Evolutionary conservation across 2,329 filamentous ascomycete species (phyloP).

Genomic region (Paraphaeosphaeria minitans): DNA sequence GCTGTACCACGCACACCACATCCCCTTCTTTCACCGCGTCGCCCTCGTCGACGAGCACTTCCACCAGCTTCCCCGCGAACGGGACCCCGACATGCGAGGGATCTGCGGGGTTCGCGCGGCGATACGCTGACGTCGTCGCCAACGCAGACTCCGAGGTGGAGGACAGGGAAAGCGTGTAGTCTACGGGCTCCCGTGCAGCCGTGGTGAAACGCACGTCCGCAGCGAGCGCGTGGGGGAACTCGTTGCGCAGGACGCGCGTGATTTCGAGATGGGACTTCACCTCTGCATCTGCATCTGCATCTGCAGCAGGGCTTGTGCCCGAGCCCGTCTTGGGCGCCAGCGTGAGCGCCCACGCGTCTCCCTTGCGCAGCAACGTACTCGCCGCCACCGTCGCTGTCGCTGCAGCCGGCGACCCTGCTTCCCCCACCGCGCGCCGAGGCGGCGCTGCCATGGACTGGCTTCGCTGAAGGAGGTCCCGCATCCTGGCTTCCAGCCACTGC

Average conservation of each 20-base stretch:
- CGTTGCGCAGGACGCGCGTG: constrained; percentile 61
- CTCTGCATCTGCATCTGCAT: not conserved
- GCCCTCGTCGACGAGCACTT: constrained; percentile 61
- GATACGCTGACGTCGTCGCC: constrained; percentile 50
- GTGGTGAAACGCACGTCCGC: constrained; percentile 57
- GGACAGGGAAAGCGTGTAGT: constrained; percentile 54
- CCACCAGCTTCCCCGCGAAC: constrained; percentile 64
- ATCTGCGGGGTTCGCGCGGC: constrained; percentile 57
- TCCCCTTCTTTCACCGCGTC: constrained; percentile 60
- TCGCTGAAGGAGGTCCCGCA: constrained; percentile 48
- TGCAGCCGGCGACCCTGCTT: not conserved
- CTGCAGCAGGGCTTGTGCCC: too few species aligned
- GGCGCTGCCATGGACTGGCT: constrained; percentile 7
- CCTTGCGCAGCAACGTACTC: constrained; percentile 60
- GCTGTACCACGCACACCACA: constrained; percentile 63
- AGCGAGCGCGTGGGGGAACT: constrained; percentile 61
- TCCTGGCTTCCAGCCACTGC: constrained; percentile 61
- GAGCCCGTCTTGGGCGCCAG: constrained; percentile 35
- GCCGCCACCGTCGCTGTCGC: constrained; percentile 24
- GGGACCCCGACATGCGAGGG: constrained; percentile 61
- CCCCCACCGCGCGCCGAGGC: too few species aligned
- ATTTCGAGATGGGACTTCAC: constrained; percentile 55
- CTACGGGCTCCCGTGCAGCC: constrained; percentile 38
- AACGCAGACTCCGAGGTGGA: constrained; percentile 51
- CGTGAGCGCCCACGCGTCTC: constrained; percentile 62